These are phyloP conservation scores for Aspergillus novofumigatus DNA, from an alignment of 2,329 filamentous ascomycete genomes.

Conservation along the genomic window DNA sequence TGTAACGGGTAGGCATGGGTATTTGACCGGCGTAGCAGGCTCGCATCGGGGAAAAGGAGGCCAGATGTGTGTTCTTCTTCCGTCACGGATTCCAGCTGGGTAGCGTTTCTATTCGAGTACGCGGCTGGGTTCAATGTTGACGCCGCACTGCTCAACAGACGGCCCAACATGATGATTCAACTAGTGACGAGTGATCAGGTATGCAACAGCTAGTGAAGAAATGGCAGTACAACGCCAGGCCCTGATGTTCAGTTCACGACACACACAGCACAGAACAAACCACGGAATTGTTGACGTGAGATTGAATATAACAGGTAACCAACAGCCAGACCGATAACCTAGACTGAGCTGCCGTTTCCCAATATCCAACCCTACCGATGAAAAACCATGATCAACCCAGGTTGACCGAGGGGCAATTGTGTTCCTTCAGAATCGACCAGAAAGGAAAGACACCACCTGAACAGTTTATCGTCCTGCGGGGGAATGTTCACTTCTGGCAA, in stretches of 20 bases:
- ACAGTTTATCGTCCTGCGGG: neutral
- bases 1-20: slow-evolving; percentile 40
- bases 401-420: slow-evolving; percentile 6
- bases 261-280: slow-evolving; percentile 6
- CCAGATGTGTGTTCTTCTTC: slow-evolving; percentile 48
- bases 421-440: neutral
- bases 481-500: slow-evolving; percentile 1
- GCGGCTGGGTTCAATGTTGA: slow-evolving; percentile 41
- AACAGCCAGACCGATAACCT: slow-evolving; percentile 26
- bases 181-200: neutral
- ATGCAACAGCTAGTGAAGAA: neutral
- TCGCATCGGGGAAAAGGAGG: slow-evolving; percentile 45
- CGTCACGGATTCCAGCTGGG: slow-evolving; percentile 44
- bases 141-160: slow-evolving; percentile 41
- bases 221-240: neutral
- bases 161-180: slow-evolving; percentile 36
- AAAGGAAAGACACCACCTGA: neutral
- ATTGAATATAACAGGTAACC: slow-evolving; percentile 3
- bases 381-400: slow-evolving; percentile 25
- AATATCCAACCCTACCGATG: slow-evolving; percentile 26
- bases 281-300: neutral
- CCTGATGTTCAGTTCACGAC: neutral
- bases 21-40: slow-evolving; percentile 38
- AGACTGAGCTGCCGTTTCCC: slow-evolving; percentile 31
- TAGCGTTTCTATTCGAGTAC: slow-evolving; percentile 34